Percentiles rank a stretch among this genome's conserved stretches.
phyloP scores from a whole-genome alignment of 192 early-diverging fungal genomes.

The Coemansia sp. region DNA sequence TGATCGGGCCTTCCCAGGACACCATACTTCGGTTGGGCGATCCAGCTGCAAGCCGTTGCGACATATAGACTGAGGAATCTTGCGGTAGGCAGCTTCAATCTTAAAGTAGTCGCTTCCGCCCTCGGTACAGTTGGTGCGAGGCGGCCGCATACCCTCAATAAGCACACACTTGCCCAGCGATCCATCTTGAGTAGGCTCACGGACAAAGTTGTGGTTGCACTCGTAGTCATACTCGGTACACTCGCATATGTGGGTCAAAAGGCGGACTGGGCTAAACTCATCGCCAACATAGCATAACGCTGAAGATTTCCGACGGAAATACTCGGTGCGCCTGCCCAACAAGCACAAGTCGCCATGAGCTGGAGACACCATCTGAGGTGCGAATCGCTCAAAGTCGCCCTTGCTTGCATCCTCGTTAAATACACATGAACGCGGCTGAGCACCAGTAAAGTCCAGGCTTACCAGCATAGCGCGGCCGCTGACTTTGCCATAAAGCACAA shows the following conservation, averaged over 20 bases:
- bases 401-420: conserved; percentile 45
- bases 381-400: conserved; percentile 73
- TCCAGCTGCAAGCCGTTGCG: conserved; percentile 64
- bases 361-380: conserved; percentile 46
- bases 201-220: conserved; percentile 86
- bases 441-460: conserved; percentile 50
- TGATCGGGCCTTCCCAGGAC: conserved; percentile 58
- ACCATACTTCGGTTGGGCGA: conserved; percentile 59
- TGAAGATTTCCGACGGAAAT: conserved; percentile 67
- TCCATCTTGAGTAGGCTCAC: conserved; percentile 34
- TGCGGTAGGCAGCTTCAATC: conserved; percentile 82
- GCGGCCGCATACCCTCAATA: conserved; percentile 57
- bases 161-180: conserved; percentile 61
- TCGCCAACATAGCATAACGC: conserved; percentile 74
- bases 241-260: conserved; percentile 61
- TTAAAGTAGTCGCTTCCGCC: conserved; percentile 60
- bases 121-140: conserved; percentile 57
- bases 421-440: conserved; percentile 48
- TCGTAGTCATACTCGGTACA: conserved; percentile 83
- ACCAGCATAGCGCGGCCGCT: conserved; percentile 24
- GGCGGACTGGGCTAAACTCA: conserved; percentile 59
- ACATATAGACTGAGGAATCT: conserved; percentile 83
- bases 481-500: conserved; percentile 71
- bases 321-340: conserved; percentile 67
- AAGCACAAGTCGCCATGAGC: conserved; percentile 52